Percentiles rank a stretch among this genome's conserved stretches.
Conservation (phyloP, 257 asterid species). For the Leonotis leonurus region DNA sequence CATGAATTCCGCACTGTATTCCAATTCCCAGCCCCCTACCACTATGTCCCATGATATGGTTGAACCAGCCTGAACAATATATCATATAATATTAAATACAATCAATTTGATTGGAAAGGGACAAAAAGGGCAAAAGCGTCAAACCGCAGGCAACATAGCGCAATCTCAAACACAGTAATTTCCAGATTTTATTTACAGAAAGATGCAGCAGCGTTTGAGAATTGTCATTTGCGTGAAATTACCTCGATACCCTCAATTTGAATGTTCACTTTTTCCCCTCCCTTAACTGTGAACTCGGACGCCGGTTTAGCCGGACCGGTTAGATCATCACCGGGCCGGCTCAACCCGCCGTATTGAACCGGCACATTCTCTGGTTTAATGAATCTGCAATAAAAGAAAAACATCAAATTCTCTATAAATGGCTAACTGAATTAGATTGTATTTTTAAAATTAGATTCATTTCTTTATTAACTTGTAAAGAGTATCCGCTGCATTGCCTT, state of each 20-base stretch:
- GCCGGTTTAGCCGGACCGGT: slow-evolving; percentile 70
- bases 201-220: neutral
- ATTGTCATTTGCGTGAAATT: neutral
- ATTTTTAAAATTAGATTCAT: too few species aligned
- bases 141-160: neutral
- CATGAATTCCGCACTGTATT: slow-evolving; percentile 66
- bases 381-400: slow-evolving; percentile 33
- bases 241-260: slow-evolving; percentile 96
- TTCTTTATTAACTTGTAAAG: slow-evolving; percentile 97
- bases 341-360: slow-evolving; percentile 81
- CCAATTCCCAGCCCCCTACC: slow-evolving; percentile 91
- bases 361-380: slow-evolving; percentile 78
- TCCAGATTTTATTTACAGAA: slow-evolving; percentile 2
- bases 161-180: neutral
- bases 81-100: too few species aligned
- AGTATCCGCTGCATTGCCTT: slow-evolving; percentile 73
- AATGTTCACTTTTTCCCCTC: slow-evolving; percentile 89
- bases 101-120: too few species aligned
- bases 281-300: slow-evolving; percentile 71
- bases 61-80: slow-evolving; percentile 85
- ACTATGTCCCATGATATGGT: slow-evolving; percentile 81
- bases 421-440: too few species aligned
- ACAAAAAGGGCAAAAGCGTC: slow-evolving; percentile 14
- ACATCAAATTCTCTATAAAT: too few species aligned
- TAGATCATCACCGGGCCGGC: slow-evolving; percentile 51